Evolutionary conservation across 495 filamentous ascomycete species (phyloP).

Genomic region (Lasiosphaeria ovina): DNA sequence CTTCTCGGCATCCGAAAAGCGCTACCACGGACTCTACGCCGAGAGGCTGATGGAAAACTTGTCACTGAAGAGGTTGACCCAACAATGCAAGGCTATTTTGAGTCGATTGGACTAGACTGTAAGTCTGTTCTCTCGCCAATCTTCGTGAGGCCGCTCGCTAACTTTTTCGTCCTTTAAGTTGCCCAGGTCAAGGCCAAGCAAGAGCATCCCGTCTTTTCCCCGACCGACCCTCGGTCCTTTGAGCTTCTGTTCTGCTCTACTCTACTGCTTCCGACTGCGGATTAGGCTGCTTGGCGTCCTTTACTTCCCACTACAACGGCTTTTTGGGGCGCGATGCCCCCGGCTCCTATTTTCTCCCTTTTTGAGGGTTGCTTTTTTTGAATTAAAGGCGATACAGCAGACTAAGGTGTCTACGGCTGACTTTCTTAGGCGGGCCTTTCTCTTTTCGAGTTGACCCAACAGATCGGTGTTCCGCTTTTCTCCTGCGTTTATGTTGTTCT

Average conservation of each 20-base stretch:
- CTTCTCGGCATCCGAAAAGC: constrained; percentile 70
- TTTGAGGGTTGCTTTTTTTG: no score
- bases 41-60: constrained; percentile 54
- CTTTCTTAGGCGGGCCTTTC: no score
- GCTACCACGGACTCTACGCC: constrained; percentile 57
- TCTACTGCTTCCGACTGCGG: constrained; percentile 49
- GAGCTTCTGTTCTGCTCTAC: constrained; percentile 65
- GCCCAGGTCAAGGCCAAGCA: constrained; percentile 39
- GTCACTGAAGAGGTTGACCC: constrained; percentile 54
- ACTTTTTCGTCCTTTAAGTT: constrained; percentile 22
- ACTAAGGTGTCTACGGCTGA: no score
- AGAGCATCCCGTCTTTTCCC: constrained; percentile 55
- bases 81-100: constrained; percentile 57
- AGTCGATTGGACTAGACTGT: constrained; percentile 60
- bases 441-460: no score
- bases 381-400: no score
- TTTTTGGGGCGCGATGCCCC: neutral
- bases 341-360: no score
- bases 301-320: neutral
- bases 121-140: constrained; percentile 30
- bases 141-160: constrained; percentile 5
- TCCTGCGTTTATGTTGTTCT: no score
- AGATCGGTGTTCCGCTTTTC: no score
- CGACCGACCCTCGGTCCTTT: constrained; percentile 61
- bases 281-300: constrained; percentile 8